A percentile compares a stretch with the other conserved stretches of the same genome.
Conservation (phyloP, 2,329 filamentous ascomycete species). For the Diplodia mutila region DNA sequence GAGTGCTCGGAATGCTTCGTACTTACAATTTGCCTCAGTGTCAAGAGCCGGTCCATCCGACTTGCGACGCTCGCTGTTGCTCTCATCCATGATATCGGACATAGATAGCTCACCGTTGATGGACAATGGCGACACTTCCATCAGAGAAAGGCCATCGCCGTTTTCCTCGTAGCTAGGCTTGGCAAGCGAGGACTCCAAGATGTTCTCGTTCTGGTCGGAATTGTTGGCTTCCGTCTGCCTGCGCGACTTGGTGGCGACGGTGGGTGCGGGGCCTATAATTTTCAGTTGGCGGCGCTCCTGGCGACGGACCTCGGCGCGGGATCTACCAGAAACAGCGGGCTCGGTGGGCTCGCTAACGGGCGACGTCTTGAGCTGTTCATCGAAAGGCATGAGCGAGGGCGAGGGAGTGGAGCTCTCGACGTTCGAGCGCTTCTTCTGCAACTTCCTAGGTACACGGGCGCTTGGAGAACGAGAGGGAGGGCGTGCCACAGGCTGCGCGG, state of each 20-base stretch:
- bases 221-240: not conserved
- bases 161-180: not conserved
- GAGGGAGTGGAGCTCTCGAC: not conserved
- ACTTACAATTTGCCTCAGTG: not conserved
- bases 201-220: not conserved
- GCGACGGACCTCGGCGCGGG: not conserved
- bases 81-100: not conserved
- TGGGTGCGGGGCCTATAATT: not conserved
- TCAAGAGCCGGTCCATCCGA: not conserved
- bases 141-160: not conserved
- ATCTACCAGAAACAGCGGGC: no score
- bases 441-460: conserved; percentile 5
- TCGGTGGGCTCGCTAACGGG: not conserved
- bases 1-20: not conserved
- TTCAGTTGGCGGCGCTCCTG: not conserved
- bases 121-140: not conserved
- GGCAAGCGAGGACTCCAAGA: not conserved
- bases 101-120: not conserved
- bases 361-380: not conserved
- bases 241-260: not conserved
- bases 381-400: not conserved
- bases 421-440: conserved; percentile 1
- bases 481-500: not conserved
- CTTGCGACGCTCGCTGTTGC: not conserved
- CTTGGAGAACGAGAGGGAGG: not conserved